A percentile compares a stretch with the other conserved stretches of the same genome.
Evolutionary conservation across 768 basidiomycete species (phyloP).

Genomic region (Psilocybe tampanensis): DNA sequence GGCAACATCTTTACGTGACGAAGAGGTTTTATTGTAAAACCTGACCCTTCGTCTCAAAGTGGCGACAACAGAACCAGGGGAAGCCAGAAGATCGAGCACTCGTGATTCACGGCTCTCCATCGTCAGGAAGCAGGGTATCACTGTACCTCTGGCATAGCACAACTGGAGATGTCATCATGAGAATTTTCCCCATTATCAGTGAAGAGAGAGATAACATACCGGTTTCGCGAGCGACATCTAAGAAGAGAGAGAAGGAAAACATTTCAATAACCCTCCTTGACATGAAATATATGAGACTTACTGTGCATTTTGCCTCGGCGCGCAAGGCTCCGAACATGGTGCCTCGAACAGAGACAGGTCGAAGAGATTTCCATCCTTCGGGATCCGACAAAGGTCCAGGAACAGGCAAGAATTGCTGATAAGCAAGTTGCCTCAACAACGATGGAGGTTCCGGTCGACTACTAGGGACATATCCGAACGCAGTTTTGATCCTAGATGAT

Average conservation of each 20-base stretch:
- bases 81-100: constrained; percentile 43
- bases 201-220: constrained; percentile 27
- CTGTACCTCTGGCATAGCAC: constrained; percentile 51
- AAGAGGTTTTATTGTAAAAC: constrained; percentile 41
- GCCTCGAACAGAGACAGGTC: constrained; percentile 42
- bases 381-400: constrained; percentile 51
- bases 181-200: not conserved
- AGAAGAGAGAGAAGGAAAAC: constrained; percentile 1
- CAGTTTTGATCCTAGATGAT: constrained; percentile 45
- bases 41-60: constrained; percentile 42
- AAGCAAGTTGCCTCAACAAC: constrained; percentile 50
- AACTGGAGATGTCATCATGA: constrained; percentile 28
- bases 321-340: constrained; percentile 39
- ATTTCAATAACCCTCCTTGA: not conserved
- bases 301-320: constrained; percentile 43
- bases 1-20: constrained; percentile 38
- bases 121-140: constrained; percentile 47
- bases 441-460: constrained; percentile 48
- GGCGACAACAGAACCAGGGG: constrained; percentile 41
- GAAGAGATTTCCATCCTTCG: constrained; percentile 51
- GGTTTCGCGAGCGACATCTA: constrained; percentile 51
- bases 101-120: constrained; percentile 41
- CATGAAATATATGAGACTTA: constrained; percentile 26
- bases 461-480: constrained; percentile 54
- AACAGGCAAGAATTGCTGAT: constrained; percentile 44